These are phyloP conservation scores for Aphelidium insulamus DNA, from an alignment of 371 early-diverging fungal genomes.

Conservation along the genomic window DNA sequence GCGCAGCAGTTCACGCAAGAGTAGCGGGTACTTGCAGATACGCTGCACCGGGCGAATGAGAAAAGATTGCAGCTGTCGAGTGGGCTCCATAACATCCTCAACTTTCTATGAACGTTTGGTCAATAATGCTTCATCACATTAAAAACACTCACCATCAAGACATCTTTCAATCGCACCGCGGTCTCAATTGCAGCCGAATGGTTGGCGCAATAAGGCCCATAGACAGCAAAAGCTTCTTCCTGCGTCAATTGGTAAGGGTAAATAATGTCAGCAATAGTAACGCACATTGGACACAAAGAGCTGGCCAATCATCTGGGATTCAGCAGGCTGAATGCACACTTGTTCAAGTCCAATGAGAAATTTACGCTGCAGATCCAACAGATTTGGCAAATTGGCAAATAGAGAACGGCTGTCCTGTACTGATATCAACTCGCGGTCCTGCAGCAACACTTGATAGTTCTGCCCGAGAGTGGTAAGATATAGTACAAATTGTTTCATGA, in stretches of 20 bases:
- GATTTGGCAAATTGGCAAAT: constrained; percentile 75
- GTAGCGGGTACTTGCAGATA: constrained; percentile 85
- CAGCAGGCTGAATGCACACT: constrained; percentile 36
- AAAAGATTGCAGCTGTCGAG: constrained; percentile 60
- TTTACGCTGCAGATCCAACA: constrained; percentile 87
- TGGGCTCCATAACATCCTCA: constrained; percentile 52
- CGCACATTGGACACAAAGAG: constrained; percentile 23
- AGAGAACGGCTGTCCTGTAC: constrained; percentile 45
- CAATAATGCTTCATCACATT: too few relatives aligned
- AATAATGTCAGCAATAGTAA: not conserved
- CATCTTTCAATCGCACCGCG: constrained; percentile 20
- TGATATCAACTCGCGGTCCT: too few relatives aligned
- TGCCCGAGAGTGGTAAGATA: too few relatives aligned
- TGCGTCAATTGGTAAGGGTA: constrained; percentile 13
- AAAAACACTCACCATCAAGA: constrained; percentile 14
- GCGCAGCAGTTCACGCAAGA: constrained; percentile 65
- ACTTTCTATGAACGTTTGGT: constrained; percentile 20
- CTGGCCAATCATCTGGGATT: constrained; percentile 68
- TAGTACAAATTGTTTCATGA: too few relatives aligned
- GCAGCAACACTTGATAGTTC: too few relatives aligned
- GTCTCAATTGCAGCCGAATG: constrained; percentile 50
- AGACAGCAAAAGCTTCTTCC: constrained; percentile 75
- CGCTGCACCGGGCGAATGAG: constrained; percentile 94
- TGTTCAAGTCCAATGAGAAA: constrained; percentile 79
- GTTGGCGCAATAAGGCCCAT: constrained; percentile 86